Evolutionary conservation across 257 asterid species (phyloP), one percentile per base, ranked within the genome.

Genomic region (Ajuga chamaepitys): DNA sequence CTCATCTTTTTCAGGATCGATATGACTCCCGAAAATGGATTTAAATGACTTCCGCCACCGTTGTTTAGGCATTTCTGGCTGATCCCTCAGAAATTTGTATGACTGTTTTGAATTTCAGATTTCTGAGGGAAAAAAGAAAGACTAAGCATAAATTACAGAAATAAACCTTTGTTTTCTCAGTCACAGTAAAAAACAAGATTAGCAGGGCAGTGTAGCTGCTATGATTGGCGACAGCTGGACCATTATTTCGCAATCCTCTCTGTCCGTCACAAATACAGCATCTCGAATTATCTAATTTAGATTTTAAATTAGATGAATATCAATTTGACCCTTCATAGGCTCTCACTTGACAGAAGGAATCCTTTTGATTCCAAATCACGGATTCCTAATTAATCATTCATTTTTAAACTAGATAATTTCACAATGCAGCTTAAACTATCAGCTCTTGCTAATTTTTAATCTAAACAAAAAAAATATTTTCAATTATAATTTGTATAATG

Each of bases 1-100:
- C 70, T 79, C 88, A 52, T 79, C 89, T 54, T 67, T 75, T 61
- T 75, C 83, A 1, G 82, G 75, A 78, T 86, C 88, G 44, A 81
- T 25, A 46, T 85, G 82, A 61, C 70, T 80, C 35, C 76, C 85
- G 7, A 82, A 35, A 64, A 80, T 64, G 45, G 95, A 90, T 60
- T 73, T 79, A 16, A 90, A 50, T 13, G 77, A 73, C 58, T 82
- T 70, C 54, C 80, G 74, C 83, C 74, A 54, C n/a, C 81, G 81
- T 22, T 74, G 83, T 75, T 58, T 84, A 34, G 89, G 47, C 97
- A 89, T 89, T 58, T 66, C 55, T 52, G 22, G 8, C 9, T 55
- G 42, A 61, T 38, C 64, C 50, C 20, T 58, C 62, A 66, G 74
- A 45, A 30, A 30, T 25, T 61, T 42, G 63, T 30, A 16, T 67